Percentiles rank a stretch among this genome's conserved stretches.
Evolutionary conservation across 2,329 filamentous ascomycete species (phyloP).

Genomic region (Chalaropsis ovoidea): DNA sequence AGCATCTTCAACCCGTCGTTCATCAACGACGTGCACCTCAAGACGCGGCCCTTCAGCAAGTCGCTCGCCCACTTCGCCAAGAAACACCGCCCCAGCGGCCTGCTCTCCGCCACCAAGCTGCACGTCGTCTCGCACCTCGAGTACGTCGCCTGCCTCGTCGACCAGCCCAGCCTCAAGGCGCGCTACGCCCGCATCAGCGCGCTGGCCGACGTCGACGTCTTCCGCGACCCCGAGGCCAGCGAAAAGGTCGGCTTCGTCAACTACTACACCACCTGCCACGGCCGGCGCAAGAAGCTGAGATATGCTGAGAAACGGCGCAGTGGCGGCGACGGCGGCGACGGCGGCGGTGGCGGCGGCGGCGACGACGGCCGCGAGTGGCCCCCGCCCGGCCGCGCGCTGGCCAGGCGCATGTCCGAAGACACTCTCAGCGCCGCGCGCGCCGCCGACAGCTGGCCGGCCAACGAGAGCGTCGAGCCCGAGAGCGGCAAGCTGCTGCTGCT

Average conservation of each 20-base stretch:
- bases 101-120: slow-evolving; percentile 58
- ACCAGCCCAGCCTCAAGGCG: slow-evolving; percentile 57
- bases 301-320: neutral
- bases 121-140: slow-evolving; percentile 73
- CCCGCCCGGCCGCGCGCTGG: too few species aligned
- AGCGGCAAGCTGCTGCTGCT: neutral
- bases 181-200: slow-evolving; percentile 60
- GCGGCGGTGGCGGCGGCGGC: neutral
- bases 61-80: slow-evolving; percentile 64
- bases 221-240: slow-evolving; percentile 30
- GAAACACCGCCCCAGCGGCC: slow-evolving; percentile 63
- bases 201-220: slow-evolving; percentile 60
- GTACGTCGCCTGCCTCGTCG: slow-evolving; percentile 70
- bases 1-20: slow-evolving; percentile 69
- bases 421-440: neutral
- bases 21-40: slow-evolving; percentile 60
- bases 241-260: slow-evolving; percentile 67
- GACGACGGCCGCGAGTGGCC: too few species aligned
- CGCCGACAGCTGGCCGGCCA: neutral
- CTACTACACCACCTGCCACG: slow-evolving; percentile 81
- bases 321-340: neutral
- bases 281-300: slow-evolving; percentile 36
- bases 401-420: neutral
- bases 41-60: slow-evolving; percentile 58
- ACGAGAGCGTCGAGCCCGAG: neutral